Evolutionary conservation across 2,329 filamentous ascomycete genomes (phyloP), one percentile per base, ranked within the genome.

Genomic region (Aspergillus sp.): DNA sequence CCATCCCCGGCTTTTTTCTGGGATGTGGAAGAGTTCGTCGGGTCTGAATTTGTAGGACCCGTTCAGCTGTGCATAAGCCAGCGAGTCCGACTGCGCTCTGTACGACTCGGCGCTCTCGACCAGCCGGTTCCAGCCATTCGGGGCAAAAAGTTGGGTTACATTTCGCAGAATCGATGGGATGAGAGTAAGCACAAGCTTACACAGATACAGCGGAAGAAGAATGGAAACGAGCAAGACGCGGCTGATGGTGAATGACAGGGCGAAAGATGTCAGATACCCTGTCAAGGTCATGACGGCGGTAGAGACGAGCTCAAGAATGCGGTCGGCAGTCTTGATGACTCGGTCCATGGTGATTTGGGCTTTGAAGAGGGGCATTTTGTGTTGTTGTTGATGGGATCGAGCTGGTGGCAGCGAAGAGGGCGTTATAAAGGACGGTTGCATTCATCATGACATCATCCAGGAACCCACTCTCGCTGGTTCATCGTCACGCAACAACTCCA

Each of bases 211-310:
- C 1, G 55, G 55, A 13, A 57, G 9, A 6, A 57, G 48, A 15
- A 51, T 30, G 7, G 34, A 23, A 7, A 22, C 19, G 4, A 57
- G 23, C 3, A 57, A 7, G 2, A 45, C 4, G 3, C 55, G 34
- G 31, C 1, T 51, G 23, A 51, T 19, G 7, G 55, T 52, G 48
- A 57, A 57, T 5, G 55, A 57, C 8, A 57, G 55, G 9, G 45
- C 4, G 47, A 51, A 45, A 4, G 47, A 51, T 23, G 7, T 45
- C 11, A 51, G 17, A 23, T 51, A 41, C 13, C 47, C 55, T 1
- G 55, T 7, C 7, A 57, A 15, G 17, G 34, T 51, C 30, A 51
- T 34, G 47, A 51, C 22, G 7, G n/a, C 22, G 4, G 47, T 51
- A 2, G 55, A 34, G 38, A 31, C 47, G 8, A 23, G 22, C 46